Conservation (phyloP, 352 stramenopile genomes). For the Phytophthora cajani region DNA sequence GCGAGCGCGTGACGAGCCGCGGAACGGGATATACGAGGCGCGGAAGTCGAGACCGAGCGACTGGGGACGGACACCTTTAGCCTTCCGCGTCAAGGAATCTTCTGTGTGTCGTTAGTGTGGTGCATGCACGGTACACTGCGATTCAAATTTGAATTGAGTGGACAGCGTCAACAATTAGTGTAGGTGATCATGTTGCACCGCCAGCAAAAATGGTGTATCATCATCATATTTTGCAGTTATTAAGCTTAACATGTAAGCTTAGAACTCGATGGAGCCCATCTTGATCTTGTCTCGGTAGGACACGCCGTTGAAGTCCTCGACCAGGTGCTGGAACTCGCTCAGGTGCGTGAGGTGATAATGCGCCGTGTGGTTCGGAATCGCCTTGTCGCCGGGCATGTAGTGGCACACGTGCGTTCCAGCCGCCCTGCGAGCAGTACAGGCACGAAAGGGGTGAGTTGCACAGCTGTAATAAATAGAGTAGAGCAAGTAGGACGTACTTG, state of each 20-base stretch:
- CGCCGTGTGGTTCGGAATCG: conserved; percentile 77
- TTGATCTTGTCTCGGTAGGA: conserved; percentile 68
- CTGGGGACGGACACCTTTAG: neutral
- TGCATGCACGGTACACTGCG: neutral
- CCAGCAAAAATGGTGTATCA: too few species aligned
- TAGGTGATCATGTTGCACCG: too few species aligned
- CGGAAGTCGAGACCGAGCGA: neutral
- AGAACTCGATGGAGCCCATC: conserved; percentile 49
- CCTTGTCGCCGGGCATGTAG: conserved; percentile 68
- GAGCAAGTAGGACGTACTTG: conserved; percentile 43
- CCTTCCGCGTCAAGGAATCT: neutral
- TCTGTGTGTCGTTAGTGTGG: neutral
- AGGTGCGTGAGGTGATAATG: conserved; percentile 72
- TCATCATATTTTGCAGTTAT: too few species aligned
- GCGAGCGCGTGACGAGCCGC: neutral
- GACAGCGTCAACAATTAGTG: neutral
- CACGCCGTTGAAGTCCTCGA: conserved; percentile 81
- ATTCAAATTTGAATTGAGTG: conserved; percentile 13
- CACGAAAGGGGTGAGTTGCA: neutral
- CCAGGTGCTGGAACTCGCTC: conserved; percentile 68
- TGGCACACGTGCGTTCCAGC: conserved; percentile 68
- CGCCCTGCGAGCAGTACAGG: conserved; percentile 31
- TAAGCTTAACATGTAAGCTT: too few species aligned
- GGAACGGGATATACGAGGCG: neutral
- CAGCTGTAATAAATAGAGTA: neutral